These are phyloP conservation scores for Sarcocystis neurona DNA, from an alignment of 169 alveolate genomes.

Conservation along the genomic window DNA sequence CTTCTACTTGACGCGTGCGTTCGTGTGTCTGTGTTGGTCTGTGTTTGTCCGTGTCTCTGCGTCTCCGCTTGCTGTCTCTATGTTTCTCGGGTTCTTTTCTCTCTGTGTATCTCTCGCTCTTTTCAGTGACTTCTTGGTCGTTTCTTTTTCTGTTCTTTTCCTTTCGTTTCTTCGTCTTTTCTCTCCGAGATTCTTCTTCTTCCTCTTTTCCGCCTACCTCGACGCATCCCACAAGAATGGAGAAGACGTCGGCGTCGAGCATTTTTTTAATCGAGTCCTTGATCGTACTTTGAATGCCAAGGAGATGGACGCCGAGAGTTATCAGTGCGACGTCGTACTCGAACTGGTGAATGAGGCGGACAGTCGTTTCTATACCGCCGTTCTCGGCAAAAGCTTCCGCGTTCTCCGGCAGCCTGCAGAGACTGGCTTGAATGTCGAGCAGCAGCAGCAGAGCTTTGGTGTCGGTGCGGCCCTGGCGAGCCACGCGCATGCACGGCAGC, in stretches of 20 bases:
- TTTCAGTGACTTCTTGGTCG: too few relatives aligned
- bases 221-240: conserved; percentile 80
- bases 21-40: too few relatives aligned
- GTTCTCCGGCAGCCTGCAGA: conserved; percentile 83
- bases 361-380: conserved; percentile 80
- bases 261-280: conserved; percentile 79
- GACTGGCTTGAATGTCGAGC: conserved; percentile 83
- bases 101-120: neutral
- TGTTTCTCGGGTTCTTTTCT: neutral
- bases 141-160: too few relatives aligned
- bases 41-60: too few relatives aligned
- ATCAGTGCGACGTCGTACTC: conserved; percentile 83
- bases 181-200: too few relatives aligned
- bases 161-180: too few relatives aligned
- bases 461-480: conserved; percentile 79
- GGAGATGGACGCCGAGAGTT: conserved; percentile 79
- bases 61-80: too few relatives aligned
- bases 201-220: conserved; percentile 76
- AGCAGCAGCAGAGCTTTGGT: conserved; percentile 80
- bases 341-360: conserved; percentile 78
- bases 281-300: conserved; percentile 79
- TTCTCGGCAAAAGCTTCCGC: conserved; percentile 76
- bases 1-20: too few relatives aligned
- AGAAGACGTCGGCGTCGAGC: conserved; percentile 83
- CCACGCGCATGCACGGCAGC: conserved; percentile 75